Conservation (phyloP, 441 rosid species). For the Rhodomyrtus psidioides region DNA sequence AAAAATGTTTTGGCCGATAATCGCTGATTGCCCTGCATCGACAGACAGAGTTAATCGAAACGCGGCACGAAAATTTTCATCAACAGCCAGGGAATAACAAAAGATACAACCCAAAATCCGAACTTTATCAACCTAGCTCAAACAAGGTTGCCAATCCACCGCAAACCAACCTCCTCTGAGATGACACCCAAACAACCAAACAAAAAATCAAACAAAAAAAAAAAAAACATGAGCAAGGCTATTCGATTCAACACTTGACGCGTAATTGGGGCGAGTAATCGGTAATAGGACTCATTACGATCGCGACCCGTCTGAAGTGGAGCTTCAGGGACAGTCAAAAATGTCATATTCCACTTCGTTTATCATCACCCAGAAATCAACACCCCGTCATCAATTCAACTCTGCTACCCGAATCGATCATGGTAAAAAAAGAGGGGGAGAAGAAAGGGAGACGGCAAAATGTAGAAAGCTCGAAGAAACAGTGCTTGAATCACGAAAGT, state of each 20-base stretch:
- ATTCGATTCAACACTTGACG: background rate
- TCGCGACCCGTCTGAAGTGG: background rate
- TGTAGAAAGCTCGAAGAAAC: background rate
- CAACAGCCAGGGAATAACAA: background rate
- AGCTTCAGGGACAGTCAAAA: background rate
- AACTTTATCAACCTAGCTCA: background rate
- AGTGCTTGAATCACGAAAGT: background rate
- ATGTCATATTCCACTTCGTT: background rate
- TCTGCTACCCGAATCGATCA: background rate
- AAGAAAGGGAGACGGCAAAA: background rate
- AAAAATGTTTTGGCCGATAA: background rate
- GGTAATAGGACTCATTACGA: background rate
- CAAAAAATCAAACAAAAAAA: background rate
- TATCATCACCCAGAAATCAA: background rate
- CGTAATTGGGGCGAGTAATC: background rate
- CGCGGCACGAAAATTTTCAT: background rate
- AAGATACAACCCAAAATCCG: background rate
- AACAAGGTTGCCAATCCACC: background rate
- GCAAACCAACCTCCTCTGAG: background rate
- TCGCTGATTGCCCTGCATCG: background rate
- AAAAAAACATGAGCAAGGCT: background rate
- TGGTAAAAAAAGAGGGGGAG: background rate
- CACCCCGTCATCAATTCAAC: background rate
- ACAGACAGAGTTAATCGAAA: background rate
- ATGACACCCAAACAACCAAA: background rate